A percentile compares a stretch with the other conserved stretches of the same genome.
Conservation (phyloP, 2,329 filamentous ascomycete genomes). For the Colletotrichum liaoningense region DNA sequence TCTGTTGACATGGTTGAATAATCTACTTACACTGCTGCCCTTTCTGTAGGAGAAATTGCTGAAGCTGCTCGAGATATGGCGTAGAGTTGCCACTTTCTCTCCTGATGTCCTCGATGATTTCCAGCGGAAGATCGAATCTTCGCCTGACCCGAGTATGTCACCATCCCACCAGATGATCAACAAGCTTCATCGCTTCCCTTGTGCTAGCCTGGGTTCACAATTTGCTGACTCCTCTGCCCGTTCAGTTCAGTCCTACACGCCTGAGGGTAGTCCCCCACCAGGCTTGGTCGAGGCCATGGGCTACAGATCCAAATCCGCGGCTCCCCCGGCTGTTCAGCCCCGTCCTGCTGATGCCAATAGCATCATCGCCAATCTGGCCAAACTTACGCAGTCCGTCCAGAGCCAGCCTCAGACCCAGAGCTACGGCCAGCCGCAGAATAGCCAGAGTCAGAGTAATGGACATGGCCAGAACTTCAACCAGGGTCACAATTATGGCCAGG, state of each 20-base stretch:
- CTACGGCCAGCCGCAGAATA: neutral
- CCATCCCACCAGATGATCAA: conserved; percentile 33
- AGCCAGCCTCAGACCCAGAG: conserved; percentile 40
- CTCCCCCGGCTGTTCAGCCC: conserved; percentile 49
- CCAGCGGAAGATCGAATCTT: conserved; percentile 80
- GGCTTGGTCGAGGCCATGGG: conserved; percentile 54
- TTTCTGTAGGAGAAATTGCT: conserved; percentile 89
- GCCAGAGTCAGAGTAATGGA: conserved; percentile 40
- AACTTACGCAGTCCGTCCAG: conserved; percentile 52
- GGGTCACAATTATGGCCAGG: conserved; percentile 36
- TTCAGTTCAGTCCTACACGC: conserved; percentile 77
- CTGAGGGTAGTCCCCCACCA: conserved; percentile 70
- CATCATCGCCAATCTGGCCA: conserved; percentile 85
- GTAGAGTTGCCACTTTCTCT: conserved; percentile 93
- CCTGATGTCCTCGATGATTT: conserved; percentile 81
- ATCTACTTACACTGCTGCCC: conserved; percentile 53
- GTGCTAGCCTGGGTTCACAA: neutral
- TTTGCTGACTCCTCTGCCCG: conserved; percentile 18
- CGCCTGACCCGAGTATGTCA: conserved; percentile 73
- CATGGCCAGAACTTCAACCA: conserved; percentile 24
- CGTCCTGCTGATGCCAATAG: conserved; percentile 60
- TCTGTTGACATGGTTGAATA: conserved; percentile 3
- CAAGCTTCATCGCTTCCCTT: conserved; percentile 21
- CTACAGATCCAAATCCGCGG: conserved; percentile 37
- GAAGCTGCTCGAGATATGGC: conserved; percentile 98